A percentile compares a stretch with the other conserved stretches of the same genome.
phyloP scores from a whole-genome alignment of 176 grass and related monocot species.

The Eleusine coracana region DNA sequence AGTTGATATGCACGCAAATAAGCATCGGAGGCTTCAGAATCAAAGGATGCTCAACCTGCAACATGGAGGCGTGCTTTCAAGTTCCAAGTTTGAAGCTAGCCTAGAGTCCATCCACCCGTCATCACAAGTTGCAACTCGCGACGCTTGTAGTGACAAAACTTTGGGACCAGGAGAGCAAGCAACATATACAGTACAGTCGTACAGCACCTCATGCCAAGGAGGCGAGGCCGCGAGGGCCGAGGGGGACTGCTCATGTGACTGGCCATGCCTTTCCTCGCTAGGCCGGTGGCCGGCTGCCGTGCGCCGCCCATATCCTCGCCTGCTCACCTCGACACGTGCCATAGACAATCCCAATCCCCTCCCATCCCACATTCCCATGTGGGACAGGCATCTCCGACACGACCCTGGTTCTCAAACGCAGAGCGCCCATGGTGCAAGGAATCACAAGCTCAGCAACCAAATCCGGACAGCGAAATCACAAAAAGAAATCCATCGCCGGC shows the following conservation, averaged over 20 bases:
- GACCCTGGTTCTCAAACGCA: neutral
- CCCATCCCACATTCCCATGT: conserved; percentile 25
- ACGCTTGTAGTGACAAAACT: neutral
- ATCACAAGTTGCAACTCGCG: neutral
- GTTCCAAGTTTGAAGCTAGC: neutral
- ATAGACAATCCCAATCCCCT: neutral
- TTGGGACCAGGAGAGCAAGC: neutral
- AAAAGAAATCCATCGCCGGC: neutral
- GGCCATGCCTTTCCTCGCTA: neutral
- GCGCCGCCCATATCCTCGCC: neutral
- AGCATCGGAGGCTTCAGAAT: neutral
- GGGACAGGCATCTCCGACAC: conserved; percentile 35
- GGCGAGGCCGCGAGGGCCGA: too few relatives aligned
- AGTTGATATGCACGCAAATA: neutral
- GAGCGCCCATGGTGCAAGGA: neutral
- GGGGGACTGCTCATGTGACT: neutral
- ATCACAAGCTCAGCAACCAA: neutral
- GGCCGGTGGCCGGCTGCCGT: neutral
- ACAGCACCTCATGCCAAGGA: neutral
- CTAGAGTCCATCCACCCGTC: neutral
- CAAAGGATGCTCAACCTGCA: neutral
- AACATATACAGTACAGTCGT: neutral
- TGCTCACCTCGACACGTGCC: conserved; percentile 23
- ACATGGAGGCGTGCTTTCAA: neutral
- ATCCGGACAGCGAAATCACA: conserved; percentile 8